Evolutionary conservation across 371 early-diverging fungal species (phyloP).

Genomic region (Chytridiales sp.): DNA sequence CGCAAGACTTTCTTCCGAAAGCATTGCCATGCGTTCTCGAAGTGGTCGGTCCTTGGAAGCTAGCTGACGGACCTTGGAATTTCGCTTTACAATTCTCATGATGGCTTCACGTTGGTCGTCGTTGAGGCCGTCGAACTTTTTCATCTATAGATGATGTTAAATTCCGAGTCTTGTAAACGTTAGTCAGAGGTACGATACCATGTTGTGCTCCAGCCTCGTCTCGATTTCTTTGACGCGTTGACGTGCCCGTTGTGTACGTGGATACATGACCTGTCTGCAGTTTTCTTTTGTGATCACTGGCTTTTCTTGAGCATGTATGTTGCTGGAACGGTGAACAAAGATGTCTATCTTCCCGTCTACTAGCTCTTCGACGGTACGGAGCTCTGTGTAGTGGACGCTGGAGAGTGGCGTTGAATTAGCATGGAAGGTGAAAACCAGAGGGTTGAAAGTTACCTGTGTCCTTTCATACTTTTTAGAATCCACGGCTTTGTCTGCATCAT

Average conservation of each 20-base stretch:
- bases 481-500: too few species aligned
- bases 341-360: background rate
- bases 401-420: too few species aligned
- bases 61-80: background rate
- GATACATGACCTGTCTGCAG: conserved; percentile 18
- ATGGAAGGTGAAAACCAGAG: too few species aligned
- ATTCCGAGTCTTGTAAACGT: background rate
- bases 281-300: conserved; percentile 11
- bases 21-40: background rate
- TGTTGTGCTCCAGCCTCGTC: conserved; percentile 6
- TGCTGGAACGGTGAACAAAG: background rate
- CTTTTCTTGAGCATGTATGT: background rate
- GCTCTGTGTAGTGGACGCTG: conserved; percentile 25
- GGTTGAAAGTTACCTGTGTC: too few species aligned
- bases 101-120: conserved; percentile 17
- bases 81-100: background rate
- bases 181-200: conserved; percentile 12
- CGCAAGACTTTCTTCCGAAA: background rate
- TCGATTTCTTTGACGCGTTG: conserved; percentile 24
- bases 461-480: too few species aligned
- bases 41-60: background rate
- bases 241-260: conserved; percentile 19
- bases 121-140: conserved; percentile 15
- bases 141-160: conserved; percentile 5
- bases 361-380: conserved; percentile 27